Percentiles rank a stretch among this genome's conserved stretches.
These are phyloP conservation scores for Durio zibethinus DNA, from an alignment of 345 rosid genomes.

Conservation along the genomic window DNA sequence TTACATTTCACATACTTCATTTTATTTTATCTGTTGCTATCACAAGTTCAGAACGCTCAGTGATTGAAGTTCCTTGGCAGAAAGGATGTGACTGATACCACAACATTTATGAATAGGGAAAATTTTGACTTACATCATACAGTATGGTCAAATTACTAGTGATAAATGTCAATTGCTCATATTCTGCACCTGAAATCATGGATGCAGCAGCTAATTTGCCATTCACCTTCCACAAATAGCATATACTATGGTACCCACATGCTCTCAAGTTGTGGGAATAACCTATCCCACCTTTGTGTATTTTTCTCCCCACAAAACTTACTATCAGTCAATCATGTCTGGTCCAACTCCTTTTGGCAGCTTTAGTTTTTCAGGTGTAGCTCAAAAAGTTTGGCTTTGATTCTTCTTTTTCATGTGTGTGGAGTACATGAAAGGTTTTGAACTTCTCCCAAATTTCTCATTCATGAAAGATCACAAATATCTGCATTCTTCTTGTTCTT, in stretches of 20 bases:
- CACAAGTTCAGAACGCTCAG: not conserved
- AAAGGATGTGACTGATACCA: not conserved
- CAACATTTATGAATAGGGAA: not conserved
- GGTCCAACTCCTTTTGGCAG: slow-evolving; percentile 23
- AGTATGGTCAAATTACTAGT: slow-evolving; percentile 6
- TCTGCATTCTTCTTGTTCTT: not conserved
- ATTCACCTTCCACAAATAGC: slow-evolving; percentile 26
- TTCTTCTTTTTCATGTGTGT: not conserved
- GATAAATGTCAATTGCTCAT: slow-evolving; percentile 8
- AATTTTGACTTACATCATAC: not conserved
- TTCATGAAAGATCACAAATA: not conserved
- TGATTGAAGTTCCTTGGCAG: not conserved
- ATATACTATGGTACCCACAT: slow-evolving; percentile 12
- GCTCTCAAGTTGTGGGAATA: slow-evolving; percentile 4
- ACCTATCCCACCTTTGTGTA: slow-evolving; percentile 1
- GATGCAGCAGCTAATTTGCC: slow-evolving; percentile 10
- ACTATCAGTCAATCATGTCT: slow-evolving; percentile 18
- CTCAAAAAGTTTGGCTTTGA: slow-evolving; percentile 9
- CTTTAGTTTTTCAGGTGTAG: slow-evolving; percentile 17
- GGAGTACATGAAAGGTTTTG: not conserved
- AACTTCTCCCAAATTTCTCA: not conserved
- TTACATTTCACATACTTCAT: not conserved
- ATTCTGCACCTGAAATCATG: slow-evolving; percentile 18
- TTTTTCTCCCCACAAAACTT: slow-evolving; percentile 17
- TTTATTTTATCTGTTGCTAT: not conserved